These are phyloP conservation scores for Vitis hybrid DNA, from an alignment of 177 flowering plant species.

Conservation along the genomic window DNA sequence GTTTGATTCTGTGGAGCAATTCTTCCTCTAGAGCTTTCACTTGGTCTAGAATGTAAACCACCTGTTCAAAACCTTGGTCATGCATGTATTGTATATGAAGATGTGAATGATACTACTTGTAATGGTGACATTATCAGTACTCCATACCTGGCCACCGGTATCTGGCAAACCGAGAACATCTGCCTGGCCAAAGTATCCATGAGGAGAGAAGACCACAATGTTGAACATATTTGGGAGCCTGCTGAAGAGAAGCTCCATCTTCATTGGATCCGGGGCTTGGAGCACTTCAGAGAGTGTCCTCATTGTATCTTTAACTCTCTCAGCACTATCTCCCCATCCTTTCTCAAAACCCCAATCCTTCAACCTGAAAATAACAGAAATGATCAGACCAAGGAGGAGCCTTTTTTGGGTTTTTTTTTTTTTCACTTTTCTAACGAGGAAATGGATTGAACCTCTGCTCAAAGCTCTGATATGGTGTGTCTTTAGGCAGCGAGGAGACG, in stretches of 20 bases:
- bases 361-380: slow-evolving; percentile 39
- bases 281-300: slow-evolving; percentile 61
- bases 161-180: slow-evolving; percentile 96
- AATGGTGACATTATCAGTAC: neutral
- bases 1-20: slow-evolving; percentile 65
- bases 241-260: slow-evolving; percentile 61
- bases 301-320: slow-evolving; percentile 67
- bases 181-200: slow-evolving; percentile 93
- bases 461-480: slow-evolving; percentile 60
- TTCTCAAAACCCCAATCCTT: slow-evolving; percentile 87
- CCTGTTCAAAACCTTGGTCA: slow-evolving; percentile 29
- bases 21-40: slow-evolving; percentile 90
- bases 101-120: neutral
- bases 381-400: neutral
- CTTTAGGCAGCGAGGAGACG: slow-evolving; percentile 44
- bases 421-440: neutral
- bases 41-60: slow-evolving; percentile 97
- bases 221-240: slow-evolving; percentile 72
- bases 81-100: neutral
- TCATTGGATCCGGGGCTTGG: slow-evolving; percentile 79
- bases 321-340: slow-evolving; percentile 92
- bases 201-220: slow-evolving; percentile 79
- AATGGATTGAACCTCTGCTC: slow-evolving; percentile 47
- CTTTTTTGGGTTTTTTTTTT: no score
- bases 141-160: slow-evolving; percentile 89